Conservation (phyloP, 2,329 filamentous ascomycete species). For the Pseudopithomyces maydicus region DNA sequence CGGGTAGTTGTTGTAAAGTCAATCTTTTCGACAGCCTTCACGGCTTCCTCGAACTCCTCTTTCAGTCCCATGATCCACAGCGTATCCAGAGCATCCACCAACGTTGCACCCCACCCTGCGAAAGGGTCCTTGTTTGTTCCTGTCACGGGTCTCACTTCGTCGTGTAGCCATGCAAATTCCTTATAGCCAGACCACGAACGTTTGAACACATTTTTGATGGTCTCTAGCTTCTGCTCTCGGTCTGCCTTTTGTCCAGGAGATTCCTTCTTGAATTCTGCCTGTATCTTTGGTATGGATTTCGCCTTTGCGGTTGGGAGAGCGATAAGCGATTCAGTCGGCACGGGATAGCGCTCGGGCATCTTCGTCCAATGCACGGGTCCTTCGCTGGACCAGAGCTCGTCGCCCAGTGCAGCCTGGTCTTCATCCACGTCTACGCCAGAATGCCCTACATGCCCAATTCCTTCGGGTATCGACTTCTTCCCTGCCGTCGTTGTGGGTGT, state of each 20-base stretch:
- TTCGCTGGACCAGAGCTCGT: constrained; percentile 17
- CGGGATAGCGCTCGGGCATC: constrained; percentile 75
- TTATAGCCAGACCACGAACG: constrained; percentile 85
- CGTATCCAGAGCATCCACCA: constrained; percentile 78
- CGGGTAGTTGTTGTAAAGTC: constrained; percentile 63
- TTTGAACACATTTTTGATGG: constrained; percentile 75
- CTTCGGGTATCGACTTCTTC: constrained; percentile 15
- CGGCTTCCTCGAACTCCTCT: constrained; percentile 68
- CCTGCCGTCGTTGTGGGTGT: constrained; percentile 15
- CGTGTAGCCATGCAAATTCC: constrained; percentile 79
- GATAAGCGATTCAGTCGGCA: constrained; percentile 73
- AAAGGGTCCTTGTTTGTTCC: constrained; percentile 77
- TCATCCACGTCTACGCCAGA: constrained; percentile 36
- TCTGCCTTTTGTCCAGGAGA: constrained; percentile 54
- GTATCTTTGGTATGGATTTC: constrained; percentile 75
- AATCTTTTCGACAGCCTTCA: constrained; percentile 62
- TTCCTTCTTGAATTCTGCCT: constrained; percentile 73
- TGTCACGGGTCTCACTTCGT: constrained; percentile 79
- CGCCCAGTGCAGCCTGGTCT: constrained; percentile 29
- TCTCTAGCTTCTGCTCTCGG: constrained; percentile 66
- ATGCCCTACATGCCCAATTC: constrained; percentile 7
- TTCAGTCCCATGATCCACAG: constrained; percentile 74
- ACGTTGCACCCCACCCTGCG: constrained; percentile 86
- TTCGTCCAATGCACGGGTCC: constrained; percentile 71
- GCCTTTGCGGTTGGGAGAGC: constrained; percentile 74